Percentiles rank a stretch among this genome's conserved stretches.
phyloP scores from a whole-genome alignment of 78 protist species.

The Chrysochromulina tobinii region DNA sequence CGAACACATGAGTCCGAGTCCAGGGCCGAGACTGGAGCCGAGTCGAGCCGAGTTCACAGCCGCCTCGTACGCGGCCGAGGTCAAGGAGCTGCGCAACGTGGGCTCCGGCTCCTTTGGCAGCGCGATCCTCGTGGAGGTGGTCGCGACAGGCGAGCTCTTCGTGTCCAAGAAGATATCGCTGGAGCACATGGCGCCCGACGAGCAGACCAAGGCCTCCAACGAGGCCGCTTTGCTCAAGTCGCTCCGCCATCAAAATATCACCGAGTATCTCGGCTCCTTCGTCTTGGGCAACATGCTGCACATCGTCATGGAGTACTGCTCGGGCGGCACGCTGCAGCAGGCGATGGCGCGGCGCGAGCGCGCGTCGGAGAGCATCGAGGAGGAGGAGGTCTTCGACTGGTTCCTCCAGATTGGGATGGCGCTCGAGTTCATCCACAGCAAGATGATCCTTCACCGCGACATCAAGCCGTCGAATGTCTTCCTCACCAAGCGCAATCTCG shows the following conservation, averaged over 20 bases:
- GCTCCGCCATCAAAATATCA: background rate
- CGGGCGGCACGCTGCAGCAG: constrained; percentile 52
- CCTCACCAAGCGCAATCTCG: background rate
- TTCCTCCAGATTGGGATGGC: constrained; percentile 42
- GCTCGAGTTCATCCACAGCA: constrained; percentile 38
- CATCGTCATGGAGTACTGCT: constrained; percentile 43
- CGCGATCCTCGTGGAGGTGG: too few species aligned
- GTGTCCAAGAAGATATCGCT: background rate
- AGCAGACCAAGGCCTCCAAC: background rate
- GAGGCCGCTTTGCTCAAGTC: background rate
- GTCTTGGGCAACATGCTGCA: background rate
- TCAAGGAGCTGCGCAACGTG: too few species aligned
- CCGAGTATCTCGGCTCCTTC: background rate
- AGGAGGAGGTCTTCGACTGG: constrained; percentile 13
- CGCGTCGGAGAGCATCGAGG: background rate
- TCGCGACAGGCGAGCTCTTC: background rate
- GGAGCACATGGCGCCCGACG: background rate
- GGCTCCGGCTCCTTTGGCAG: too few species aligned
- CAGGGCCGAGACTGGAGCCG: too few species aligned
- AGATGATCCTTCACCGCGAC: constrained; percentile 57
- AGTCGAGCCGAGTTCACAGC: too few species aligned
- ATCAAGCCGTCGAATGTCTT: constrained; percentile 15
- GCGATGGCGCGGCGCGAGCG: too few species aligned
- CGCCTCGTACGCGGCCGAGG: too few species aligned
- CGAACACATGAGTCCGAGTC: too few species aligned